Evolutionary conservation across 495 filamentous ascomycete species (phyloP), one percentile per base, ranked within the genome.

Genomic region (Glonium stellatum): DNA sequence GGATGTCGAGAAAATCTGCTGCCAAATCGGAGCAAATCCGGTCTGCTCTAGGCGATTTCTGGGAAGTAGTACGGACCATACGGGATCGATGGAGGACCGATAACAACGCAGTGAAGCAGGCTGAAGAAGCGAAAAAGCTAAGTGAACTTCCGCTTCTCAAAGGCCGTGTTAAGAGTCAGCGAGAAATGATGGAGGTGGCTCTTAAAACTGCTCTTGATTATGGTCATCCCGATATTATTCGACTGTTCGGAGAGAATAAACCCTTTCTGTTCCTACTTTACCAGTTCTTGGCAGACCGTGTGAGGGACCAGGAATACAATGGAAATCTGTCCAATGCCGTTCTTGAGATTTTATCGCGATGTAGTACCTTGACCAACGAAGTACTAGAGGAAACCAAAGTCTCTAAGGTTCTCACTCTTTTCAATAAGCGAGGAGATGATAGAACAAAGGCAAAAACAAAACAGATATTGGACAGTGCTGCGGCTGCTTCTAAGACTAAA

Each of bases 351-450:
- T 75, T 92, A 61, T 73, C 80, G 0, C 76, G 77, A 10, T 87
- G 88, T 65, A 77, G 81, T 10, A 87, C 79, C 1, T 77, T 88
- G 70, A 83, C 82, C 54, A 79, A 81, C 55, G 80, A 82, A 19
- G 63, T 83, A 5, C 75, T 88, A 21, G 78, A 82, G 54, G 84
- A 80, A 58, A 82, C 83, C 19, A 92, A 91, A 63, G 75, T 93
- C 41, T 76, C 81, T 31, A 84, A 82, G 55, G 70, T 87, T 12
- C 71, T 84, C 2, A 79, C 81, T 4, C 80, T 82, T 51, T 82
- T 87, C 47, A 73, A 79, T 23, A 88, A 87, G 69, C 82, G 82
- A 58, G 86, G 88, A 4, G 83, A 85, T 55, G 79, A 80, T 4
- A 75, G 82, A 37, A 80, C 79, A 4, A 86, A 84, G 60, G 73